Percentiles rank a stretch among this genome's conserved stretches.
Conservation (phyloP, 768 basidiomycete species). For the Phanerodontia chrysosporium region DNA sequence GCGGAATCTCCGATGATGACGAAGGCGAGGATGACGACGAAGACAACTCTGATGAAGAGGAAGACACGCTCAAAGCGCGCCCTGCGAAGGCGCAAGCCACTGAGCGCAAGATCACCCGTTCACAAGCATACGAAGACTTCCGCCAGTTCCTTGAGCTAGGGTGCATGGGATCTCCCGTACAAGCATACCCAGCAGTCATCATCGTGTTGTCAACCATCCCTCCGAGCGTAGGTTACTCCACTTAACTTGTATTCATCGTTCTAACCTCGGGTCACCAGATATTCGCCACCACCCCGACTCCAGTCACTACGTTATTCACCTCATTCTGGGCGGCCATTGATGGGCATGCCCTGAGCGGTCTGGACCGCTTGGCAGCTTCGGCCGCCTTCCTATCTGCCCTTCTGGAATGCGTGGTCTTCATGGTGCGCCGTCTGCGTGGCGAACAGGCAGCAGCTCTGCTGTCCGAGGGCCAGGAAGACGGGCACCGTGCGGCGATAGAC, state of each 20-base stretch:
- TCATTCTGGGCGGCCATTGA: constrained; percentile 85
- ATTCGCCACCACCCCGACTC: constrained; percentile 17
- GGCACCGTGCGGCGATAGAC: constrained; percentile 7
- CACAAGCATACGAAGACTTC: constrained; percentile 64
- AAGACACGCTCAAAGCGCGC: neutral
- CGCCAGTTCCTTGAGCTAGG: constrained; percentile 73
- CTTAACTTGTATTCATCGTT: neutral
- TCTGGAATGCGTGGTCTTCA: constrained; percentile 65
- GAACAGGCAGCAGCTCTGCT: constrained; percentile 14
- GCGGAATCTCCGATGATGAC: neutral
- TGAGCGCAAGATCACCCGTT: constrained; percentile 19
- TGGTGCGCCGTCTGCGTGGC: constrained; percentile 40
- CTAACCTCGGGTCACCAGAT: constrained; percentile 20
- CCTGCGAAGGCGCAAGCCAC: neutral
- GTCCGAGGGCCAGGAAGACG: neutral
- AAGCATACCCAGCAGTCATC: constrained; percentile 80
- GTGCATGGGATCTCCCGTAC: constrained; percentile 72
- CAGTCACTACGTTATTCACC: constrained; percentile 53
- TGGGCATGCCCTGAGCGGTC: constrained; percentile 55
- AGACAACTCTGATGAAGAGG: constrained; percentile 21
- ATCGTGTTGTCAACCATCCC: constrained; percentile 83
- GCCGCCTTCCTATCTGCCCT: constrained; percentile 67
- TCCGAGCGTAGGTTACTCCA: constrained; percentile 41
- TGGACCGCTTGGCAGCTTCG: constrained; percentile 47
- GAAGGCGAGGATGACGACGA: constrained; percentile 31